These are phyloP conservation scores for Pleurotus citrinopileatus DNA, from an alignment of 768 basidiomycete species.

Conservation along the genomic window DNA sequence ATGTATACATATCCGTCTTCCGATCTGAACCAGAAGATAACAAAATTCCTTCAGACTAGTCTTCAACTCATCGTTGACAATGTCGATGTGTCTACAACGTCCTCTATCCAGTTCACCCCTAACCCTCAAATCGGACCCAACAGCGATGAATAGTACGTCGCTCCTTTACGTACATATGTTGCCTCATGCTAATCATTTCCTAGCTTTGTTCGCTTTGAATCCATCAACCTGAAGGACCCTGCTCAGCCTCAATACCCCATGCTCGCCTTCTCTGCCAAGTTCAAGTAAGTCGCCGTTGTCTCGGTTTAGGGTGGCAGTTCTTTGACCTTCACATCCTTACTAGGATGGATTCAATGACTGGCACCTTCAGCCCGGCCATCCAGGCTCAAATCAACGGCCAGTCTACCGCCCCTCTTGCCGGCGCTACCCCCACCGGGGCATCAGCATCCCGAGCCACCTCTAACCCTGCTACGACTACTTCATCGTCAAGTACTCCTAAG, in stretches of 20 bases:
- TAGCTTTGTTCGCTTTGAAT: conserved; percentile 81
- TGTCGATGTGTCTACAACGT: conserved; percentile 49
- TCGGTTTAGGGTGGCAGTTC: background rate
- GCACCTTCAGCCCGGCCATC: conserved; percentile 56
- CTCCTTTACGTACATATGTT: background rate
- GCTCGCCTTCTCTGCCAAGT: conserved; percentile 77
- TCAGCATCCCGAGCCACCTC: conserved; percentile 19
- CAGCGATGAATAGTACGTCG: conserved; percentile 46
- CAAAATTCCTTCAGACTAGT: conserved; percentile 36
- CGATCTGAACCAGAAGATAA: background rate
- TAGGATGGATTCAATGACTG: conserved; percentile 70
- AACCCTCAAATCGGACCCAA: conserved; percentile 52
- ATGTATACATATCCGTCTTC: conserved; percentile 8
- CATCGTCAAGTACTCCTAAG: conserved; percentile 17
- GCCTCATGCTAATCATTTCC: conserved; percentile 5
- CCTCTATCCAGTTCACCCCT: conserved; percentile 49
- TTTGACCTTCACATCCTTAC: background rate
- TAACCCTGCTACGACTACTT: conserved; percentile 17
- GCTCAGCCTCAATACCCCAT: conserved; percentile 50
- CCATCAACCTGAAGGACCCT: conserved; percentile 50
- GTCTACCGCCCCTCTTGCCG: conserved; percentile 54
- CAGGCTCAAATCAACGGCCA: conserved; percentile 60
- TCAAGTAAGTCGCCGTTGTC: conserved; percentile 49
- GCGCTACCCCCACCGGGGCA: conserved; percentile 23
- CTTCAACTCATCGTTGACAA: conserved; percentile 49